Conservation (phyloP, 495 filamentous ascomycete species). For the Achaetomiella virescens region DNA sequence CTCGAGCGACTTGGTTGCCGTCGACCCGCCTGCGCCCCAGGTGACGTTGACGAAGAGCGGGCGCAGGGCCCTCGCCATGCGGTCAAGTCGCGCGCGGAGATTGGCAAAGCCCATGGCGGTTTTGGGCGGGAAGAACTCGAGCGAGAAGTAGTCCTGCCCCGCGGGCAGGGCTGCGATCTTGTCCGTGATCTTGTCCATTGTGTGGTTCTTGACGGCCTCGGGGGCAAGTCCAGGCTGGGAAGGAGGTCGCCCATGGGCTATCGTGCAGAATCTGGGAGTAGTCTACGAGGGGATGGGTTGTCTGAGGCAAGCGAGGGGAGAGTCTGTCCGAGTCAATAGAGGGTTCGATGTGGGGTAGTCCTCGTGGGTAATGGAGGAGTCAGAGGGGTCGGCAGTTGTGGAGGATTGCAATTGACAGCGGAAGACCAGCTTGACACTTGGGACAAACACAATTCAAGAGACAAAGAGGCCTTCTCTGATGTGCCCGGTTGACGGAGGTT, state of each 20-base stretch:
- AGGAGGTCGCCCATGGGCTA: slow-evolving; percentile 19
- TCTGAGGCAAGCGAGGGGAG: too few relatives aligned
- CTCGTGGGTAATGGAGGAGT: too few relatives aligned
- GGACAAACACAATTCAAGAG: neutral
- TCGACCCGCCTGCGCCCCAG: slow-evolving; percentile 95
- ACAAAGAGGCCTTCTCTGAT: neutral
- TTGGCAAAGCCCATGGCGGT: slow-evolving; percentile 91
- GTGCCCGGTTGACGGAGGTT: neutral
- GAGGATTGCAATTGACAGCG: neutral
- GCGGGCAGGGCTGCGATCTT: slow-evolving; percentile 89
- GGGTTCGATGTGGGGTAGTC: too few relatives aligned
- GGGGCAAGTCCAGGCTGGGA: slow-evolving; percentile 18
- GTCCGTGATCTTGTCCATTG: slow-evolving; percentile 90
- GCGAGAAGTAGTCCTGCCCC: slow-evolving; percentile 80
- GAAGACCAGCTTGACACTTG: neutral
- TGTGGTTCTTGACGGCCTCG: slow-evolving; percentile 18
- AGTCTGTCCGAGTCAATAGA: too few relatives aligned
- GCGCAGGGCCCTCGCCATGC: slow-evolving; percentile 84
- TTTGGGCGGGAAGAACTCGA: slow-evolving; percentile 99
- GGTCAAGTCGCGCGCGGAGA: slow-evolving; percentile 83
- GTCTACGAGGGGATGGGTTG: neutral
- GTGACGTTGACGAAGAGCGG: slow-evolving; percentile 96
- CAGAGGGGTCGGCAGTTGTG: too few relatives aligned
- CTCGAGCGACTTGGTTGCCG: slow-evolving; percentile 81
- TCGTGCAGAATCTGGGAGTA: neutral